Evolutionary conservation across 495 filamentous ascomycete genomes (phyloP).

Genomic region (Tricharina praecox): DNA sequence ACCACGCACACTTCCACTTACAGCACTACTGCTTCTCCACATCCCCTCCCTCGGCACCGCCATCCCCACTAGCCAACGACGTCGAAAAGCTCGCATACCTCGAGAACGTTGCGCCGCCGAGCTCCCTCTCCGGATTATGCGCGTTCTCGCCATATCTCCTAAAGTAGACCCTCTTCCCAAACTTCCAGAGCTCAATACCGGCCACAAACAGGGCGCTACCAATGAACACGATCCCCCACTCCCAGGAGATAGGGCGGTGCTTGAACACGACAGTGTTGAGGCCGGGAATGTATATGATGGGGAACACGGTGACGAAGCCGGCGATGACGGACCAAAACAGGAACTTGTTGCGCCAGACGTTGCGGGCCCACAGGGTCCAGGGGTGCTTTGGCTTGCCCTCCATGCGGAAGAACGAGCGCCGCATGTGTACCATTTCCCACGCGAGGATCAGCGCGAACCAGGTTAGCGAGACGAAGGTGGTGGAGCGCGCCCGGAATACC

Average conservation of each 20-base stretch:
- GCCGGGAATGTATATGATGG: slow-evolving; percentile 53
- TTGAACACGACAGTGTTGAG: slow-evolving; percentile 55
- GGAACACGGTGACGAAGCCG: slow-evolving; percentile 55
- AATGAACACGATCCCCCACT: slow-evolving; percentile 49
- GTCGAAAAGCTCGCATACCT: slow-evolving; percentile 6
- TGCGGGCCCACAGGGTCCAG: slow-evolving; percentile 36
- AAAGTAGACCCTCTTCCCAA: slow-evolving; percentile 38
- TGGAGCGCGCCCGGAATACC: slow-evolving; percentile 58
- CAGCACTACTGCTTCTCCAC: too few species aligned
- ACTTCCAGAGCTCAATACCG: slow-evolving; percentile 53
- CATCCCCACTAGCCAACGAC: neutral
- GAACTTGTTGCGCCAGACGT: slow-evolving; percentile 56
- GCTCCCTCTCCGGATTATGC: slow-evolving; percentile 23
- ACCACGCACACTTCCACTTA: too few species aligned
- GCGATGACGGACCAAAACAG: slow-evolving; percentile 52
- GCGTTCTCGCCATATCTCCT: slow-evolving; percentile 22
- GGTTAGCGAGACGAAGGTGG: slow-evolving; percentile 59
- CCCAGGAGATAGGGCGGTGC: slow-evolving; percentile 54
- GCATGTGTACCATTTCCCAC: slow-evolving; percentile 56
- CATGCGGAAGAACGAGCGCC: slow-evolving; percentile 52
- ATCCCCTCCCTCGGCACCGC: too few species aligned
- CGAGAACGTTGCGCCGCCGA: slow-evolving; percentile 17
- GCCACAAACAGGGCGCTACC: slow-evolving; percentile 44
- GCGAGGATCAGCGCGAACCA: slow-evolving; percentile 61
- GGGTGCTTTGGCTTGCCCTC: slow-evolving; percentile 40